These are phyloP conservation scores for Seminavis robusta DNA, from an alignment of 108 stramenopile genomes.

Conservation along the genomic window DNA sequence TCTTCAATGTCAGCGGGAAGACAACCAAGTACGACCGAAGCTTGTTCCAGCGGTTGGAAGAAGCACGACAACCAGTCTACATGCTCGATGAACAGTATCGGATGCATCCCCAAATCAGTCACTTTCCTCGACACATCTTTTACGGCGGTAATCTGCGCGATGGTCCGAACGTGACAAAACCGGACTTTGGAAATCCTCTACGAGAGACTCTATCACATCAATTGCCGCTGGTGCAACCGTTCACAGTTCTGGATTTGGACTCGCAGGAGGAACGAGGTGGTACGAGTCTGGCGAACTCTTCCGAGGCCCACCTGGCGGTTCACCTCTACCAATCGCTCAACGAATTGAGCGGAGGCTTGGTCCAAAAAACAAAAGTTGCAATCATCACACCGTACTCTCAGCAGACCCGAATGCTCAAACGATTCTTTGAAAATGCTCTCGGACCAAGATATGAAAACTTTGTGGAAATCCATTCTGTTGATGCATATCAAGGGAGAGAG, in stretches of 20 bases:
- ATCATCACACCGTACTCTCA: slow-evolving; percentile 93
- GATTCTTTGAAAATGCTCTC: slow-evolving; percentile 45
- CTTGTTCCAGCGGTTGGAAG: slow-evolving; percentile 96
- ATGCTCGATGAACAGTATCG: slow-evolving; percentile 97
- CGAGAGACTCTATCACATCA: slow-evolving; percentile 30
- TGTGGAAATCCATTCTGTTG: slow-evolving; percentile 91
- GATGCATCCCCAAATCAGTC: slow-evolving; percentile 88
- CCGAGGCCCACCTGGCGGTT: slow-evolving; percentile 75
- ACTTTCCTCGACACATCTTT: slow-evolving; percentile 86
- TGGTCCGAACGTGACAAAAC: slow-evolving; percentile 72
- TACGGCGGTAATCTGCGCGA: slow-evolving; percentile 82
- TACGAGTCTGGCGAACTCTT: slow-evolving; percentile 71
- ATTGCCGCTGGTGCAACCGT: slow-evolving; percentile 54
- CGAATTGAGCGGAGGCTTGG: slow-evolving; percentile 40
- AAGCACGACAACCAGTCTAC: slow-evolving; percentile 86
- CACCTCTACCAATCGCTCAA: slow-evolving; percentile 55
- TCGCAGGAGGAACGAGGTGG: slow-evolving; percentile 83
- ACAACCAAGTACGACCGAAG: slow-evolving; percentile 87
- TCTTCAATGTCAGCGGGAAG: slow-evolving; percentile 83
- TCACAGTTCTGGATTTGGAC: slow-evolving; percentile 80
- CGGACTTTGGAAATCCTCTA: slow-evolving; percentile 69
- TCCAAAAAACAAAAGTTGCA: slow-evolving; percentile 54
- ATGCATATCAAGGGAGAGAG: slow-evolving; percentile 95
- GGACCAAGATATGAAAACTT: slow-evolving; percentile 44
- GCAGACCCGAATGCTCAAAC: slow-evolving; percentile 68